These are phyloP conservation scores for Rosa multiflora DNA, from an alignment of 306 rosid species.

Conservation along the genomic window DNA sequence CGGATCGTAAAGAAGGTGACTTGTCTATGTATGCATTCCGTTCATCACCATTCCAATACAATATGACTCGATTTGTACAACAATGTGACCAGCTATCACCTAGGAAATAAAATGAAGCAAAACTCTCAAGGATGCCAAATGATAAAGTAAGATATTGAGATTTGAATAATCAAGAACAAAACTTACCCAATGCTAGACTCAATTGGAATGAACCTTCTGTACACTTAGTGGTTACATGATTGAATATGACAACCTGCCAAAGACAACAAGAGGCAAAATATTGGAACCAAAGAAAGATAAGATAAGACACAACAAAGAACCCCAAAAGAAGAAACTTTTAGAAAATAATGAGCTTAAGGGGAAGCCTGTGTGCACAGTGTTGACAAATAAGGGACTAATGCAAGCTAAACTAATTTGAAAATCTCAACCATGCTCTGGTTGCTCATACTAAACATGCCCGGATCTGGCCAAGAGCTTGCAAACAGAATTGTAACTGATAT, in stretches of 20 bases:
- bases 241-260: slow-evolving; percentile 81
- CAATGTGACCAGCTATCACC: slow-evolving; percentile 99
- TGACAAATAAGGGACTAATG: background rate
- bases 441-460: background rate
- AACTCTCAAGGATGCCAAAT: background rate
- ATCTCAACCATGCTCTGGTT: background rate
- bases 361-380: background rate
- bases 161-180: slow-evolving; percentile 28
- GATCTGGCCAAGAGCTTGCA: slow-evolving; percentile 5
- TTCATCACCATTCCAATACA: slow-evolving; percentile 75
- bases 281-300: background rate
- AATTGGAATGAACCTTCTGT: slow-evolving; percentile 85
- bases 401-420: background rate
- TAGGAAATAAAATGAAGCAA: slow-evolving; percentile 36
- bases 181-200: slow-evolving; percentile 82
- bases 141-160: slow-evolving; percentile 6
- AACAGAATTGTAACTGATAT: background rate
- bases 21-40: slow-evolving; percentile 72
- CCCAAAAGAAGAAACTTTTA: background rate
- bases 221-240: slow-evolving; percentile 81
- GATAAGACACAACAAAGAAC: slow-evolving; percentile 5
- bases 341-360: background rate
- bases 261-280: slow-evolving; percentile 6
- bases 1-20: slow-evolving; percentile 69
- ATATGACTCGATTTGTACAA: slow-evolving; percentile 80